Percentiles rank a stretch among this genome's conserved stretches.
Conservation (phyloP, 2,329 filamentous ascomycete genomes). For the Juglanconis oblonga region DNA sequence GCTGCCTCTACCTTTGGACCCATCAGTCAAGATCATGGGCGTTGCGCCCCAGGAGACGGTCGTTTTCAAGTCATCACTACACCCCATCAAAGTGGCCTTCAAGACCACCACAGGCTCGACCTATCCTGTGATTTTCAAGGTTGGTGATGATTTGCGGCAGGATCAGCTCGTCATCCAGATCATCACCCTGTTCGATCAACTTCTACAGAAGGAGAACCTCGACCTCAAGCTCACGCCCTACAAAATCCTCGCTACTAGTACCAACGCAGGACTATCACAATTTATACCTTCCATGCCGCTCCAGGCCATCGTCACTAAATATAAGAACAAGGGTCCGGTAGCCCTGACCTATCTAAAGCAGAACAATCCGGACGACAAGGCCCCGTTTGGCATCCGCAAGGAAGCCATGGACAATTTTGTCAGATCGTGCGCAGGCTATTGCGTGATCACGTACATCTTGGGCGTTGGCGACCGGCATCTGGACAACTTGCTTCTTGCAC, state of each 20-base stretch:
- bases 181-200: conserved; percentile 95
- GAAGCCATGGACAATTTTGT: conserved; percentile 94
- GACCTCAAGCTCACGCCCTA: conserved; percentile 95
- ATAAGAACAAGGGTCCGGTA: conserved; percentile 59
- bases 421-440: conserved; percentile 94
- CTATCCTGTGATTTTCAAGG: conserved; percentile 96
- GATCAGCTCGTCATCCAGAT: conserved; percentile 97
- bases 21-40: conserved; percentile 73
- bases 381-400: conserved; percentile 81
- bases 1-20: conserved; percentile 83
- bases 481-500: conserved; percentile 88
- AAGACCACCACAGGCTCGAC: conserved; percentile 72
- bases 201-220: conserved; percentile 92
- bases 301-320: conserved; percentile 78
- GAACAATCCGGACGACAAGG: conserved; percentile 82
- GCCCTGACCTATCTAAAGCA: conserved; percentile 81
- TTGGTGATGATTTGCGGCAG: conserved; percentile 91
- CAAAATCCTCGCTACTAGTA: conserved; percentile 90
- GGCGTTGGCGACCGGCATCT: conserved; percentile 95
- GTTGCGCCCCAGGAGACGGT: conserved; percentile 80
- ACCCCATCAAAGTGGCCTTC: conserved; percentile 88
- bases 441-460: conserved; percentile 96
- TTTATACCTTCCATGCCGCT: conserved; percentile 87
- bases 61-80: conserved; percentile 94
- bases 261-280: conserved; percentile 85